These are phyloP conservation scores for Selaginella moellendorffii DNA, from an alignment of 75 land plant species.

Conservation along the genomic window DNA sequence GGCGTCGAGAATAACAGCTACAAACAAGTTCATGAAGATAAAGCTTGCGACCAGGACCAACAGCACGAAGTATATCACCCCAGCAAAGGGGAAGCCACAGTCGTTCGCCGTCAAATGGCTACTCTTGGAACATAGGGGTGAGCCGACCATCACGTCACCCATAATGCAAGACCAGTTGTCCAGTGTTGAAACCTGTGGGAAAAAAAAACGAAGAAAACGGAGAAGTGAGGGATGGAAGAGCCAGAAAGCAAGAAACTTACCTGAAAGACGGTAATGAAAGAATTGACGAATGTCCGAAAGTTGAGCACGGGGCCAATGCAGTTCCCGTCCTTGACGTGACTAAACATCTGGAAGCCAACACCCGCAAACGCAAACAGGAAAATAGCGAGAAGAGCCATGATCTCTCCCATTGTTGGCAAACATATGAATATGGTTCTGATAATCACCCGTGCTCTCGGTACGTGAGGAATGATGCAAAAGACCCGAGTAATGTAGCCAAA, in stretches of 20 bases:
- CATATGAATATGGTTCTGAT: conserved; percentile 16
- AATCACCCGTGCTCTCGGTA: conserved; percentile 16
- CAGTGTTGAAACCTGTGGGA: conserved; percentile 17
- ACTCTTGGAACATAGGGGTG: conserved; percentile 14
- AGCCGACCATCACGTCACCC: conserved; percentile 11
- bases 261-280: conserved; percentile 27
- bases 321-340: conserved; percentile 13
- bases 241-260: not conserved
- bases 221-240: not conserved
- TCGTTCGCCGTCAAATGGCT: conserved; percentile 3
- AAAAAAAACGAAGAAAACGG: not conserved
- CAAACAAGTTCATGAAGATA: conserved; percentile 28
- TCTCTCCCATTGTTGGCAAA: conserved; percentile 24
- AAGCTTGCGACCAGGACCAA: conserved; percentile 15
- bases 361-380: conserved; percentile 14
- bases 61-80: conserved; percentile 14
- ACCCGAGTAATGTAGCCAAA: conserved; percentile 14
- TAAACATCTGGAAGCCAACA: conserved; percentile 21
- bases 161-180: conserved; percentile 31
- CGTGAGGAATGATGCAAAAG: conserved; percentile 22
- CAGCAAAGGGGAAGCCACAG: conserved; percentile 16
- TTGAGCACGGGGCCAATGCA: conserved; percentile 17
- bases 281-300: conserved; percentile 11
- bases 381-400: conserved; percentile 18
- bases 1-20: conserved; percentile 27